Percentiles rank a stretch among this genome's conserved stretches.
Conservation (phyloP, 176 grass and related monocot genomes). For the Oryza meyeriana region DNA sequence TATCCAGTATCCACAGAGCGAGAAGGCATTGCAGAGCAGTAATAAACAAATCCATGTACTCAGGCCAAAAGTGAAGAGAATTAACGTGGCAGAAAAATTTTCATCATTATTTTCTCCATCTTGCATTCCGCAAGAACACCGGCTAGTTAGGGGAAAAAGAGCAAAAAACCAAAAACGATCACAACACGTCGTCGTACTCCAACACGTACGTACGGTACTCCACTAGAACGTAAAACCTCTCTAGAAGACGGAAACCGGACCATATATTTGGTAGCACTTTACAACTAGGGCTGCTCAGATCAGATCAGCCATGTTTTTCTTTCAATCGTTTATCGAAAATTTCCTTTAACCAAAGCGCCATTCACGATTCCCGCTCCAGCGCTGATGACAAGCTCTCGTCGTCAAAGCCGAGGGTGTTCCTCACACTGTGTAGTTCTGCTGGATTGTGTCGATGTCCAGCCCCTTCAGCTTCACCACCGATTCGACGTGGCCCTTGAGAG, state of each 20-base stretch:
- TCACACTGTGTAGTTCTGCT: constrained; percentile 70
- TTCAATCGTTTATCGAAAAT: constrained; percentile 35
- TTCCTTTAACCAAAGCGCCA: constrained; percentile 31
- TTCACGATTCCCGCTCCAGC: neutral
- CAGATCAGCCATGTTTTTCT: constrained; percentile 42
- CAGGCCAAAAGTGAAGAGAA: neutral
- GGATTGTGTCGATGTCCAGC: constrained; percentile 63
- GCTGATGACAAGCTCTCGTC: constrained; percentile 6
- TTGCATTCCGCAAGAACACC: constrained; percentile 48
- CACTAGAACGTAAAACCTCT: constrained; percentile 35
- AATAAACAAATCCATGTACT: neutral
- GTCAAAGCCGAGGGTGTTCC: neutral
- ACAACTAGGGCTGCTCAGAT: constrained; percentile 46
- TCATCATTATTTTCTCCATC: constrained; percentile 52
- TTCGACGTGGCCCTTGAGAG: constrained; percentile 60
- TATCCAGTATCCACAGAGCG: too few species aligned
- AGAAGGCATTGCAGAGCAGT: neutral
- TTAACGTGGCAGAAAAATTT: constrained; percentile 24
- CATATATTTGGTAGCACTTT: constrained; percentile 49
- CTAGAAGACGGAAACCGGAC: constrained; percentile 38
- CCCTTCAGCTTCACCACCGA: constrained; percentile 66
- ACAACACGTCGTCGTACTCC: constrained; percentile 43
- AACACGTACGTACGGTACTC: constrained; percentile 23
- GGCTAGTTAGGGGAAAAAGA: constrained; percentile 42
- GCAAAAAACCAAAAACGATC: constrained; percentile 24